Evolutionary conservation across 2,329 filamentous ascomycete species (phyloP), one percentile per base, ranked within the genome.

Genomic region (Lachnellula hyalina): DNA sequence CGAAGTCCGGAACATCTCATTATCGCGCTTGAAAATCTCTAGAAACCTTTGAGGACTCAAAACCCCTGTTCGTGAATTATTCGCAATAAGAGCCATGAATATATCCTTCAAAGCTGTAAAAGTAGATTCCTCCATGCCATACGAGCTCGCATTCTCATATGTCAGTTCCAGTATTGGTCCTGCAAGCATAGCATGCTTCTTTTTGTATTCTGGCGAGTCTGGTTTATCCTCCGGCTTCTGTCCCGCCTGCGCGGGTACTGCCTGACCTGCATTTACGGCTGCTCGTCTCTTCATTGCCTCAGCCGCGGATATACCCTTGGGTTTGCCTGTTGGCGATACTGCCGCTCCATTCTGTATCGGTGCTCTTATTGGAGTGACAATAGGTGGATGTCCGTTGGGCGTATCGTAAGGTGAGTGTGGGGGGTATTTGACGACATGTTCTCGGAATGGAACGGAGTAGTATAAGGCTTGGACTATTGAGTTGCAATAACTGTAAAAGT

Each of bases 381-480:
- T 76, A 71, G 76, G 82, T 38, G 75, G 73, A 49, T 70, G 73
- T 42, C 83, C 82, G 62, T 88, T 84, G 52, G 90, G 80, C 17
- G 81, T 84, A 66, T 90, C 84, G 60, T 84, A 77, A 11, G 88
- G 84, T 4, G 86, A 85, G 58, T 84, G 79, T 35, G 83, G 80
- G 4, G 94, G 93, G 68, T 96, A 99, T 68, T 89, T 92, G 72
- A 99, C 85, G 63, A 99, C 90, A 68, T 93, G 85, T 75, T 96
- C 87, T 73, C 94, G 89, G 72, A 99, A 99, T 34, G 90, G 85
- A 45, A 90, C 87, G 19, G 93, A 96, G 75, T 96, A 96, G 75
- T 96, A 99, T 55, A 99, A 84, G 66, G 91, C 95, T 76, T 99
- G 94, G 55, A 99, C 83, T 67, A 99, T 96, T 14, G 94, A 99